Conservation (phyloP, 768 basidiomycete genomes). For the Trametes cingulata region DNA sequence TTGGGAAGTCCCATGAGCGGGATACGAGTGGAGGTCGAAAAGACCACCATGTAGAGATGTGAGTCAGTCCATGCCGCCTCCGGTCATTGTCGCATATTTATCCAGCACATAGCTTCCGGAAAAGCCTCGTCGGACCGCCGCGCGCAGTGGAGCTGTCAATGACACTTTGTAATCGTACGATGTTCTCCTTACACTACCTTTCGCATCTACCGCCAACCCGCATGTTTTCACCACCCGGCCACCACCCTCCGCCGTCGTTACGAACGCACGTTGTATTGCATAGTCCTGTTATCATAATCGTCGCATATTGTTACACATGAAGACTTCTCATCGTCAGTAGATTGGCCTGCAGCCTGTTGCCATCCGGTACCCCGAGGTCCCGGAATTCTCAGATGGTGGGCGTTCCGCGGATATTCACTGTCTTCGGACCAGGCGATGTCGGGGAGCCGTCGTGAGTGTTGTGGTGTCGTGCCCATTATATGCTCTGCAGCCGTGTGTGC, state of each 20-base stretch:
- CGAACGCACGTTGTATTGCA: constrained; percentile 19
- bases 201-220: background rate
- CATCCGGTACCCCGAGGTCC: background rate
- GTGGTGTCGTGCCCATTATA: too few species aligned
- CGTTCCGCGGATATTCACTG: too few species aligned
- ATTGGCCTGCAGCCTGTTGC: background rate
- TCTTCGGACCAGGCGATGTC: too few species aligned
- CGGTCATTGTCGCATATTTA: background rate
- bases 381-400: too few species aligned
- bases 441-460: too few species aligned
- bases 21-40: constrained; percentile 35
- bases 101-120: background rate
- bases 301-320: constrained; percentile 8
- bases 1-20: constrained; percentile 27
- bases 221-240: background rate
- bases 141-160: background rate
- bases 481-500: too few species aligned
- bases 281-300: constrained; percentile 14
- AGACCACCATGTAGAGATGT: constrained; percentile 31
- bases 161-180: constrained; percentile 16
- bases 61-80: background rate
- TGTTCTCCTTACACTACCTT: constrained; percentile 7
- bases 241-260: background rate
- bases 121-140: constrained; percentile 5
- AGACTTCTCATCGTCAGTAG: background rate